A percentile compares a stretch with the other conserved stretches of the same genome.
Conservation (phyloP, 148 eudicot genomes). For the Polygonum aviculare region DNA sequence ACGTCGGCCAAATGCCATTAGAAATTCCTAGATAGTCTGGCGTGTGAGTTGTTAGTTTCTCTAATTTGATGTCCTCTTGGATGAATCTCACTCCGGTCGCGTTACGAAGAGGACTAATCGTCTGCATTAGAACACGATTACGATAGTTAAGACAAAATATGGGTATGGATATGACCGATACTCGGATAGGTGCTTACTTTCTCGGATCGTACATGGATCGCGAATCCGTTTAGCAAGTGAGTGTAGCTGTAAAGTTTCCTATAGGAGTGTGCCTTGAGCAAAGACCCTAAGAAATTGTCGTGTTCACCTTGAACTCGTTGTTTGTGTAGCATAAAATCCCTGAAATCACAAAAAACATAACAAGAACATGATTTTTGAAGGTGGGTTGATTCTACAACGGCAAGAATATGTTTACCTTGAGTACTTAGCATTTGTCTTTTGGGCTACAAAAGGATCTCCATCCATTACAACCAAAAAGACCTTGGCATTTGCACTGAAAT, state of each 20-base stretch:
- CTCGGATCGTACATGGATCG: conserved; percentile 30
- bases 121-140: conserved; percentile 19
- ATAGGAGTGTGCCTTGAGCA: conserved; percentile 34
- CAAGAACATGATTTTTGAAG: neutral
- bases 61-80: conserved; percentile 41
- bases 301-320: conserved; percentile 33
- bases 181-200: conserved; percentile 18
- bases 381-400: neutral
- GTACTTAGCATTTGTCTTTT: conserved; percentile 13
- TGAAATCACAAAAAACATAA: neutral
- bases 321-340: conserved; percentile 29
- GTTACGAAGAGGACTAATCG: conserved; percentile 21
- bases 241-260: conserved; percentile 55
- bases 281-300: conserved; percentile 41
- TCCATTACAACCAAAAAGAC: conserved; percentile 63
- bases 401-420: conserved; percentile 19
- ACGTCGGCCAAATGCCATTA: conserved; percentile 41
- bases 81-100: conserved; percentile 38
- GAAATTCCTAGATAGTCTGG: conserved; percentile 55
- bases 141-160: neutral
- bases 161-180: neutral
- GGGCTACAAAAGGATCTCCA: conserved; percentile 32
- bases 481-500: conserved; percentile 28
- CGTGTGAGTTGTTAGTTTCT: conserved; percentile 54
- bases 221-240: conserved; percentile 64